Evolutionary conservation across 306 rosid genomes (phyloP), one percentile per base, ranked within the genome.

Genomic region (Nissolia schottii): DNA sequence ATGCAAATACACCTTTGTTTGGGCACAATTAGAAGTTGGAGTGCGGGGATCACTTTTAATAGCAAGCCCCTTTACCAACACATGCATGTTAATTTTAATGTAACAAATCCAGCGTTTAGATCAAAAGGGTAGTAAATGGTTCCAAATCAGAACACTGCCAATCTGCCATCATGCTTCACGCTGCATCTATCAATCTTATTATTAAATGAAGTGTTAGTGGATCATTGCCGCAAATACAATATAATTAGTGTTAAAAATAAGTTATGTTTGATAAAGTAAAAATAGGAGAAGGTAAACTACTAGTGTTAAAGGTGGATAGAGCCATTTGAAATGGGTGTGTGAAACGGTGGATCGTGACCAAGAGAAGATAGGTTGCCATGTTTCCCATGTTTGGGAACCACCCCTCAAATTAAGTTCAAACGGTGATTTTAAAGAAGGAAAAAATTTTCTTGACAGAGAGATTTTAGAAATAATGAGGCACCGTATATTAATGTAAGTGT

Each of bases 31-130:
- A 1, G 76, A 77, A 2, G 56, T 55, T 3, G 66, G 65, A 9
- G 48, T 60, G 77, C 71, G 61, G 3, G 38, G 76, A 2, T 70
- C 77, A 7, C 51, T 59, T 34, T 19, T 63, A 71, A 22, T 40
- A 22, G 24, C 15, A 46, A 2, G 77, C 41, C 3, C 82, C 77
- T 31, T 62, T 73, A 24, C 77, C 77, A 24, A 77, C 62, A 56
- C 82, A 77, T 16, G 82, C 82, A 77, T 16, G 82, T 77, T 24
- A 70, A 7, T 46, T 70, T 70, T 13, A 64, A 75, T 9, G 66
- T 65, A 37, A 75, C 73, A 43, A 75, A 75, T 8, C 79, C 73
- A 53, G 73, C 70, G n/a, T 46, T 15, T 1, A 10, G 2, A 12
- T 15, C 15, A 54, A 53, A 53, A 3, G 23, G 38, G 38, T 13